Percentiles rank a stretch among this genome's conserved stretches.
These are phyloP conservation scores for Cladophialophora psammophila DNA, from an alignment of 2,329 filamentous ascomycete species.

Conservation along the genomic window DNA sequence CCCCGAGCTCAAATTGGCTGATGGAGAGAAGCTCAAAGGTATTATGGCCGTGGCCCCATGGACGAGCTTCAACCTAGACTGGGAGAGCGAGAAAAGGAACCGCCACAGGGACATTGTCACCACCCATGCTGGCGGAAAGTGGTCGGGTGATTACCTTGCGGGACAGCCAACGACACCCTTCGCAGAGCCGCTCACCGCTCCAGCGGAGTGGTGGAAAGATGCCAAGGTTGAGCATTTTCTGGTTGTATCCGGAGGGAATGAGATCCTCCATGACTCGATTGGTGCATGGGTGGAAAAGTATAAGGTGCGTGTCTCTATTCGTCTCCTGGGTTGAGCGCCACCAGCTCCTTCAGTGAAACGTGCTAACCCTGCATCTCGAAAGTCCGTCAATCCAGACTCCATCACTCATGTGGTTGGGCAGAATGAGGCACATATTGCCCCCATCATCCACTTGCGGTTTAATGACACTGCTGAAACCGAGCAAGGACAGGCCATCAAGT, in stretches of 20 bases:
- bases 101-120: slow-evolving; percentile 35
- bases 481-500: slow-evolving; percentile 50
- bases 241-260: slow-evolving; percentile 32
- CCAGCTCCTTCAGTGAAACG: background rate
- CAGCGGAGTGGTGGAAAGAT: slow-evolving; percentile 39
- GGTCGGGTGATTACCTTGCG: slow-evolving; percentile 32
- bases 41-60: slow-evolving; percentile 66
- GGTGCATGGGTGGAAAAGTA: slow-evolving; percentile 36
- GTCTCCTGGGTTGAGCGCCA: background rate
- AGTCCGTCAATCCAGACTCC: slow-evolving; percentile 43
- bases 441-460: slow-evolving; percentile 51
- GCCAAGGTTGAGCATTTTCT: slow-evolving; percentile 36
- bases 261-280: slow-evolving; percentile 36
- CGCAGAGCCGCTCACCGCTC: slow-evolving; percentile 30
- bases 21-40: slow-evolving; percentile 51
- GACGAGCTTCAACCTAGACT: slow-evolving; percentile 57
- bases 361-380: slow-evolving; percentile 3
- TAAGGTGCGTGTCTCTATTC: slow-evolving; percentile 27
- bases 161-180: slow-evolving; percentile 30
- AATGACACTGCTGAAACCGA: slow-evolving; percentile 48
- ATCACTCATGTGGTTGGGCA: slow-evolving; percentile 47
- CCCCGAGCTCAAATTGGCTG: slow-evolving; percentile 44
- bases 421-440: slow-evolving; percentile 52
- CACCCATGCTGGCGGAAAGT: slow-evolving; percentile 18
- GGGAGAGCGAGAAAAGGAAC: slow-evolving; percentile 28